Percentiles rank a stretch among this genome's conserved stretches.
These are phyloP conservation scores for Chrysochromulina tobinii DNA, from an alignment of 78 protist species.

Conservation along the genomic window DNA sequence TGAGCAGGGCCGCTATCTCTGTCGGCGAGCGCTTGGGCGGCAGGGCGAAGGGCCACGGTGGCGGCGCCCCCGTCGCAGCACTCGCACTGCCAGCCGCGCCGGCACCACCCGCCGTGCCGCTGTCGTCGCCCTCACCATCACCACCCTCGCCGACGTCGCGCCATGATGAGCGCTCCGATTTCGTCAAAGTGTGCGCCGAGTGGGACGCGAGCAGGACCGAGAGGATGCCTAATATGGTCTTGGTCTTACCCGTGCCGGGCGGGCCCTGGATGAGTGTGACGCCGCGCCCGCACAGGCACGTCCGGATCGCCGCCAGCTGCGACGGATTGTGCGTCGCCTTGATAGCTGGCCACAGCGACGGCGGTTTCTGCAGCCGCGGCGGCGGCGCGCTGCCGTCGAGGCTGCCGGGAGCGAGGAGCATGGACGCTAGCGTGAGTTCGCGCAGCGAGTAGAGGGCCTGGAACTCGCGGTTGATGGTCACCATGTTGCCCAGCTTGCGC, in stretches of 20 bases:
- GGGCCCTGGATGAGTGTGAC: slow-evolving; percentile 48
- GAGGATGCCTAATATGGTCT: slow-evolving; percentile 9
- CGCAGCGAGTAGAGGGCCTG: background rate
- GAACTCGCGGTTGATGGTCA: slow-evolving; percentile 31
- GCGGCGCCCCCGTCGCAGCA: no score
- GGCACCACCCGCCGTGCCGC: no score
- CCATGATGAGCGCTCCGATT: no score
- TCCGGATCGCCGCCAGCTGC: background rate
- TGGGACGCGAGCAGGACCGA: background rate
- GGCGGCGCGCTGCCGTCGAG: background rate
- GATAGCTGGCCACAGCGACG: background rate
- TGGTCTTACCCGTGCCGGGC: slow-evolving; percentile 50
- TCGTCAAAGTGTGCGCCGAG: no score
- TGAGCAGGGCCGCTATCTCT: no score
- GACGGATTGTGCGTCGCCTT: background rate
- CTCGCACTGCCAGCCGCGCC: no score
- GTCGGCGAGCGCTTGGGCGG: no score
- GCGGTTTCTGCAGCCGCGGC: background rate
- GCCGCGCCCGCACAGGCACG: background rate
- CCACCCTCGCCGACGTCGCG: no score
- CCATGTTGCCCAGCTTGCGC: background rate
- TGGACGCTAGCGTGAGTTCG: no score
- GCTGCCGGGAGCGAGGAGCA: no score
- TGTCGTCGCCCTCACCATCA: no score
- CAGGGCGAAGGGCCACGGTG: no score